Evolutionary conservation across 1,284 basidiomycete species (phyloP).

Genomic region (Ceratobasidium sp.): DNA sequence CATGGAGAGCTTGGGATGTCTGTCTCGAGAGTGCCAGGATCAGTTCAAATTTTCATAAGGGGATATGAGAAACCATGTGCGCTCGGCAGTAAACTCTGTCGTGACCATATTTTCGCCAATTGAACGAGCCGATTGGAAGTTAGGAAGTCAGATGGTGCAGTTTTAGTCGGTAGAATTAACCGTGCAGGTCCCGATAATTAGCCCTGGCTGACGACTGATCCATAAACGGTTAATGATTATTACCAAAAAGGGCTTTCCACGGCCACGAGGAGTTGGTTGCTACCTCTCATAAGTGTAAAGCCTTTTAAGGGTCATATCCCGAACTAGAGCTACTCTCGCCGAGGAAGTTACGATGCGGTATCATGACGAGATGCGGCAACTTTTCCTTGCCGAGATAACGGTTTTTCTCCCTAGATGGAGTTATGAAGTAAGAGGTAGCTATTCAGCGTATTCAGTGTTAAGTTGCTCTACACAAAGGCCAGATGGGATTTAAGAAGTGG

Average conservation of each 20-base stretch:
- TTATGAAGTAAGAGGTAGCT: background rate
- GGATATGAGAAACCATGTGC: constrained; percentile 7
- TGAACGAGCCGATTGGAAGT: background rate
- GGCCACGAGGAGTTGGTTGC: background rate
- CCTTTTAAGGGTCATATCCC: background rate
- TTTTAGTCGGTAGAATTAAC: constrained; percentile 15
- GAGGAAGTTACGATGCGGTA: background rate
- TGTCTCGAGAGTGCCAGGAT: background rate
- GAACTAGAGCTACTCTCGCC: background rate
- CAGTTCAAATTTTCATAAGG: background rate
- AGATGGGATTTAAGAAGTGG: background rate
- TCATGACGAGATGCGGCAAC: background rate
- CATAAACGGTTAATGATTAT: constrained; percentile 11
- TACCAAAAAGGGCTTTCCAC: background rate
- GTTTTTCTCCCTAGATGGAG: background rate
- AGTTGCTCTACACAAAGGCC: background rate
- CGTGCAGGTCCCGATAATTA: constrained; percentile 25
- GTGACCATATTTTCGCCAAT: background rate
- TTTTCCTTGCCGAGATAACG: constrained; percentile 13
- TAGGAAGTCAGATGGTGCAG: constrained; percentile 17
- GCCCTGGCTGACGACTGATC: background rate
- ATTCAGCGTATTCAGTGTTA: background rate
- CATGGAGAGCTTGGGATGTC: constrained; percentile 19
- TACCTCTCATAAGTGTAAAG: background rate
- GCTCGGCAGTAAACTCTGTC: background rate